phyloP scores from a whole-genome alignment of 768 basidiomycete genomes.

The Termitomyces heimii region DNA sequence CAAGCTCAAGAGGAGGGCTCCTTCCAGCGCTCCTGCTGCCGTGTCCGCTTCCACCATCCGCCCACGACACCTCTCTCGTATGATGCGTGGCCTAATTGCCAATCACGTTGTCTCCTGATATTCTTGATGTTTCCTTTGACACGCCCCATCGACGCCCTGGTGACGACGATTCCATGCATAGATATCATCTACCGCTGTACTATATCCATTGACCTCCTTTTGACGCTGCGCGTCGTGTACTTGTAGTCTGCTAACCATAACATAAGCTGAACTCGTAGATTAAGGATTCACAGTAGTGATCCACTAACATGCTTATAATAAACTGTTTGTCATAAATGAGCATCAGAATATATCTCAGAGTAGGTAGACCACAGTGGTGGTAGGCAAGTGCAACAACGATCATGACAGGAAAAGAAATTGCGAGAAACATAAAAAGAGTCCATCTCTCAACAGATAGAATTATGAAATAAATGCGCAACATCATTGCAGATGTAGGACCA shows the following conservation, averaged over 20 bases:
- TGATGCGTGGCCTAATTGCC: slow-evolving; percentile 23
- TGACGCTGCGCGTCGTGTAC: slow-evolving; percentile 5
- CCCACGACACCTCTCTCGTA: slow-evolving; percentile 22
- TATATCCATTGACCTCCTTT: background rate
- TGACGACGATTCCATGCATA: background rate
- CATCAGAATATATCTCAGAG: too few relatives aligned
- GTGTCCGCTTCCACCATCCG: slow-evolving; percentile 7
- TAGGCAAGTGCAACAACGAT: too few relatives aligned
- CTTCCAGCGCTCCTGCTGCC: background rate
- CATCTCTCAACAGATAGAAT: too few relatives aligned
- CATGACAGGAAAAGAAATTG: too few relatives aligned
- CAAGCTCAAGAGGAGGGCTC: slow-evolving; percentile 9
- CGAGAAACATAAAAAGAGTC: too few relatives aligned
- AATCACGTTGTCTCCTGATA: slow-evolving; percentile 1
- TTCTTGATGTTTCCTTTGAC: background rate
- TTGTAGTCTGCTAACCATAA: background rate
- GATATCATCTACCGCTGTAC: background rate
- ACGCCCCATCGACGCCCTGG: background rate
- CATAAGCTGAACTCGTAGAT: background rate
- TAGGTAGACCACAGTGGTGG: too few relatives aligned
- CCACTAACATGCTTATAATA: background rate
- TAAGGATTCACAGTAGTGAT: background rate
- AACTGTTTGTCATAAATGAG: background rate
- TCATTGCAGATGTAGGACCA: too few relatives aligned
- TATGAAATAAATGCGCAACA: too few relatives aligned